Evolutionary conservation across 768 basidiomycete genomes (phyloP).

Genomic region (Psilocybe cyanescens): DNA sequence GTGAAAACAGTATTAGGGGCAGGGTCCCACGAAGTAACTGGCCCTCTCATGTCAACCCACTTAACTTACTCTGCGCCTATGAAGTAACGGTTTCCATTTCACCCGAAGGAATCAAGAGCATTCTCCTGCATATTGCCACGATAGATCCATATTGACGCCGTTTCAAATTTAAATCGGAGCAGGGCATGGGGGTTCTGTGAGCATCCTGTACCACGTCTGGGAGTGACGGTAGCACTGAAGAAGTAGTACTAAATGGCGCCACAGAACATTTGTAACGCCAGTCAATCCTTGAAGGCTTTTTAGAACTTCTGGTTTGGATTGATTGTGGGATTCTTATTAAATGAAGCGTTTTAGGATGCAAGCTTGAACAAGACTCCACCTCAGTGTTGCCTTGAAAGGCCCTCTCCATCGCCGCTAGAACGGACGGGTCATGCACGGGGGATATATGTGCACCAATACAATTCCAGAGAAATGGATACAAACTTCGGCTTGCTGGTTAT

Average conservation of each 20-base stretch:
- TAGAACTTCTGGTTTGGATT: background rate
- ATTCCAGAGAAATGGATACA: too few species aligned
- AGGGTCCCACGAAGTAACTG: background rate
- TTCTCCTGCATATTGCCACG: background rate
- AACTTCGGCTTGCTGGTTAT: too few species aligned
- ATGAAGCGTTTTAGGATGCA: background rate
- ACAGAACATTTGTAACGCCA: background rate
- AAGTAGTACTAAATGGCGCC: background rate
- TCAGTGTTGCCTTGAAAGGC: too few species aligned
- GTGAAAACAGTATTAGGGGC: background rate
- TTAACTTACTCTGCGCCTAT: background rate
- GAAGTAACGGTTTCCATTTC: background rate
- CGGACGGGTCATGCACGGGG: too few species aligned
- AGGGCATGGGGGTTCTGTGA: background rate
- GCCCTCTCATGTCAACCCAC: background rate
- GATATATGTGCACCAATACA: too few species aligned
- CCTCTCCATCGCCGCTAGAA: too few species aligned
- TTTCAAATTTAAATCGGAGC: conserved; percentile 3
- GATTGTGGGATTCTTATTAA: background rate
- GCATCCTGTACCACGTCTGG: background rate
- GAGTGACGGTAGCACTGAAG: background rate
- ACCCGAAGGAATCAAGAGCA: background rate
- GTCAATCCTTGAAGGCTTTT: background rate
- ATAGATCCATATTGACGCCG: background rate
- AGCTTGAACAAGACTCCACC: too few species aligned